phyloP scores from a whole-genome alignment of 768 basidiomycete species.

The Amylocystis lapponica region DNA sequence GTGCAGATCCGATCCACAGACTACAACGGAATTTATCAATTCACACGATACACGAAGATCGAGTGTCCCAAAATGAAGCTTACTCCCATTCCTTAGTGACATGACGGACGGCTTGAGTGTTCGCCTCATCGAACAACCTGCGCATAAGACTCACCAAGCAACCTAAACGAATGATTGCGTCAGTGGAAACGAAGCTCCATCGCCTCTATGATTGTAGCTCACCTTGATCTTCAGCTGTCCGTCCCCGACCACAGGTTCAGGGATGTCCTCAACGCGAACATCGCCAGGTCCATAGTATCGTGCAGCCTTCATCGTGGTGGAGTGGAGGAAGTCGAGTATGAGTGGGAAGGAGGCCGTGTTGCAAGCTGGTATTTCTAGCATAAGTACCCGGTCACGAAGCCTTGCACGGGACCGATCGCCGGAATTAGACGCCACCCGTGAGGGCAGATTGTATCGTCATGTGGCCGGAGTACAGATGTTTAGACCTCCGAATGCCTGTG shows the following conservation, averaged over 20 bases:
- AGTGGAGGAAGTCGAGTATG: too few relatives aligned
- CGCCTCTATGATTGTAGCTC: neutral
- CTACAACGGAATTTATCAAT: conserved; percentile 13
- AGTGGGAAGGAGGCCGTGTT: too few relatives aligned
- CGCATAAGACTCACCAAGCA: conserved; percentile 5
- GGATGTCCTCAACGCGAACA: conserved; percentile 38
- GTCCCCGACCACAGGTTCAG: conserved; percentile 28
- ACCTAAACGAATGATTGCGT: conserved; percentile 4
- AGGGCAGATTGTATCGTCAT: too few relatives aligned
- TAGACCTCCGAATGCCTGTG: too few relatives aligned
- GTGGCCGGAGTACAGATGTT: too few relatives aligned
- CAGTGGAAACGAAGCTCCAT: neutral
- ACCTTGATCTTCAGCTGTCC: conserved; percentile 43
- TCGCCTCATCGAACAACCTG: neutral
- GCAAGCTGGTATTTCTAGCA: too few relatives aligned
- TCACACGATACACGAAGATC: neutral
- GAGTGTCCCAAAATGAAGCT: too few relatives aligned
- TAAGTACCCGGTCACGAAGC: too few relatives aligned
- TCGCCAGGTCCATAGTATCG: conserved; percentile 40
- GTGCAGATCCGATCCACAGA: conserved; percentile 46
- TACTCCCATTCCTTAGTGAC: conserved; percentile 11
- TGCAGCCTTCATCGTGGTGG: conserved; percentile 36
- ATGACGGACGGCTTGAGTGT: too few relatives aligned
- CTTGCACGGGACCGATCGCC: too few relatives aligned
- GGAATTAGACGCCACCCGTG: too few relatives aligned